Evolutionary conservation across 2,329 filamentous ascomycete genomes (phyloP).

Genomic region (Mycocentrospora acerina): DNA sequence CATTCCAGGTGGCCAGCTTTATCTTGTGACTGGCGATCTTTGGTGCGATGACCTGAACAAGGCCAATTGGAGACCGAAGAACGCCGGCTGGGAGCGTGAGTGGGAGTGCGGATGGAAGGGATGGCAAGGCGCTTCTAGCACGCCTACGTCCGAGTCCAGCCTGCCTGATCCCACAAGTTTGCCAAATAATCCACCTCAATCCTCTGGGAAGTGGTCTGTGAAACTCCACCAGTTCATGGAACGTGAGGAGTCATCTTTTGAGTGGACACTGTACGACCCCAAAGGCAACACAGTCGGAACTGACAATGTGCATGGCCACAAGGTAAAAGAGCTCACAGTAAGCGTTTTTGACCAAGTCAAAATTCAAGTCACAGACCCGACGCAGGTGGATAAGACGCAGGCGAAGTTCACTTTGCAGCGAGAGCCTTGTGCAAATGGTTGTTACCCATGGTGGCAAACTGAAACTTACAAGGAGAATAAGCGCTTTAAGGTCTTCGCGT

Average conservation of each 20-base stretch:
- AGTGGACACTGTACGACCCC: conserved; percentile 18
- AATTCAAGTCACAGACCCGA: too few species aligned
- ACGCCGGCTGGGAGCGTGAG: conserved; percentile 4
- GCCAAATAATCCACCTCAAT: not conserved
- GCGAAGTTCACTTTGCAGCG: too few species aligned
- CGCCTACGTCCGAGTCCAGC: not conserved
- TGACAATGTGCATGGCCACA: too few species aligned
- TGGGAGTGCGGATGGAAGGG: conserved; percentile 9
- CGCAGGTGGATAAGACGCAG: too few species aligned
- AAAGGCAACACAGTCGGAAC: conserved; percentile 14
- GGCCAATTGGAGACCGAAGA: conserved; percentile 3
- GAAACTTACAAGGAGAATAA: too few species aligned
- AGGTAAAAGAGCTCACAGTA: too few species aligned
- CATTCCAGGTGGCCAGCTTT: not conserved
- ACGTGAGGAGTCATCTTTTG: conserved; percentile 5
- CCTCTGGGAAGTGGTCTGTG: conserved; percentile 13
- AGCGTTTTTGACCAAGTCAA: too few species aligned
- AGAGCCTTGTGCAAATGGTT: too few species aligned
- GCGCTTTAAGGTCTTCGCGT: too few species aligned
- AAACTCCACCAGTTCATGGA: conserved; percentile 14
- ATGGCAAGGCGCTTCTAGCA: conserved; percentile 4
- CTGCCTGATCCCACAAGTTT: not conserved
- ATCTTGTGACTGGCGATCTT: conserved; percentile 1
- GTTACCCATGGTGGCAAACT: too few species aligned
- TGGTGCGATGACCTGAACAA: conserved; percentile 13